Evolutionary conservation across 2,329 filamentous ascomycete genomes (phyloP).

Genomic region (Calonectria crousiana): DNA sequence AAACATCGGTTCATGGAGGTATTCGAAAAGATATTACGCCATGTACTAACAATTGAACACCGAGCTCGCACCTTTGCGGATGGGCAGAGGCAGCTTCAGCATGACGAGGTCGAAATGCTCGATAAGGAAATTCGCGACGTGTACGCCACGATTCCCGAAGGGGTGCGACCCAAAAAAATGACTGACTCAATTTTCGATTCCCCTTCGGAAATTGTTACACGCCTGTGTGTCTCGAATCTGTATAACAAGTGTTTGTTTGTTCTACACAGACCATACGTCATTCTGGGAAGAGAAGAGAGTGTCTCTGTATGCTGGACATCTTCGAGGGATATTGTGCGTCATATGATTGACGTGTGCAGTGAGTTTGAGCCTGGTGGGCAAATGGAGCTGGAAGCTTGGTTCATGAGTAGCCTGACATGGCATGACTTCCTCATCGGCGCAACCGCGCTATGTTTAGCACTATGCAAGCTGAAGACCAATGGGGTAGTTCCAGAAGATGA

Average conservation of each 20-base stretch:
- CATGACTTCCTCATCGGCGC: constrained; percentile 11
- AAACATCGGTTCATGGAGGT: constrained; percentile 1
- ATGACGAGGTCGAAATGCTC: background rate
- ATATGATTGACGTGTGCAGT: background rate
- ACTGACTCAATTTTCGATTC: background rate
- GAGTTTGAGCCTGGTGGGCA: background rate
- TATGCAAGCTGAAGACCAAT: background rate
- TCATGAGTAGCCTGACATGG: constrained; percentile 11
- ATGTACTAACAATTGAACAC: background rate
- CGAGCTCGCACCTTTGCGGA: background rate
- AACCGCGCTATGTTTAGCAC: background rate
- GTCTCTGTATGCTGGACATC: background rate
- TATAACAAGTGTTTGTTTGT: constrained; percentile 6
- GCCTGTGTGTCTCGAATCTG: background rate
- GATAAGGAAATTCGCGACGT: background rate
- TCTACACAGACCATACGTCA: background rate
- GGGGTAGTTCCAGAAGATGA: background rate
- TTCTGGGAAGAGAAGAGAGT: background rate
- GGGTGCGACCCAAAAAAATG: background rate
- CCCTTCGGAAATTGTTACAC: background rate
- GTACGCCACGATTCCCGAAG: background rate
- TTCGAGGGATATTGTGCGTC: background rate
- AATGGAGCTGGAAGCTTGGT: constrained; percentile 5
- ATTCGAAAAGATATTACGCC: background rate
- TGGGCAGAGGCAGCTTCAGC: background rate